Base-by-base conservation (phyloP, 2,329 filamentous ascomycete species). In the Sclerotinia trifoliorum region DNA sequence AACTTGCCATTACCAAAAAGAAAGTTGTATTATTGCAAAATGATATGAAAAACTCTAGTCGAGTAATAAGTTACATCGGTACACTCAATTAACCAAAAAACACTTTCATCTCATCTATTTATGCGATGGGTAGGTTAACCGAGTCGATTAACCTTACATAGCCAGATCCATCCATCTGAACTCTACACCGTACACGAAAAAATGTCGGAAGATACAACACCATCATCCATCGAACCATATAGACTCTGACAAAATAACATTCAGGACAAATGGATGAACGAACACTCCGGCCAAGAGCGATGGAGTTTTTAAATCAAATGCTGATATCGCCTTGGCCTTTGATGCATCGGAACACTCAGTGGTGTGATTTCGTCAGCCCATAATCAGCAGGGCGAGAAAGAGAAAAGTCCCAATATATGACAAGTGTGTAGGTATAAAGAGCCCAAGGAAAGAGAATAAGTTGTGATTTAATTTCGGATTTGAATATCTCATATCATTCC, bases 341-440 rank as follows among this genome's bases (percentile, higher is more conserved):
- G 21, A n/a, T 17, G 19, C 21, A 62, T 62, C 58, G 44, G 44
- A 62, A 62, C 58, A 62, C 29, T 24, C 13, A 61, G 44, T 62
- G 58, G 44, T 49, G 58, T 62, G 58, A 62, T 62, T 49, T 62
- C 44, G 24, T 62, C 58, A 62, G 44, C 26, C 58, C 44, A 62
- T 49, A 62, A 19, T 35, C 21, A 49, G 42, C 44, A 17, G 5
- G 21, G 24, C 58, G 44, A 62, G 44, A 62, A n/a, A 35, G 46
- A 35, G 35, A 35, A 35, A 35, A 35, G n/a, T 24, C 5, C 44
- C 19, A 48, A 32, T 39, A 29, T 48, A 11, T n/a, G 1, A 49
- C 10, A 19, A 3, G 11, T 35, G 35, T 17, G 35, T 35, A 35
- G 32, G 1, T 62, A 61, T 61, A 35, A 61, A 48, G 32, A n/a